Conservation (phyloP, 2,329 filamentous ascomycete genomes). For the Penicillium sp. region DNA sequence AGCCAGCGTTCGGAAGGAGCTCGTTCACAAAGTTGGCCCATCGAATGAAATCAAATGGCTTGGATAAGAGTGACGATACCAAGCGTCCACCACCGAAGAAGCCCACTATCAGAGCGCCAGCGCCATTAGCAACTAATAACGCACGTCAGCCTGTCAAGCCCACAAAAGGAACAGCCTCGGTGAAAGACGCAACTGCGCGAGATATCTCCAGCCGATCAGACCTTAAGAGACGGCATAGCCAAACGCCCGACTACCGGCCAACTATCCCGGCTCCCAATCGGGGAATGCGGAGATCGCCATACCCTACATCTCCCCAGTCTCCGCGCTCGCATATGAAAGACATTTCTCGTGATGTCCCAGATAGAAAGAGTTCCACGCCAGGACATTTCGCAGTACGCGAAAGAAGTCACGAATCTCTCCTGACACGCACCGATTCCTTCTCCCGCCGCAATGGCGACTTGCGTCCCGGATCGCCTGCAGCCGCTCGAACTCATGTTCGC, state of each 20-base stretch:
- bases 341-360: constrained; percentile 11
- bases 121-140: not conserved
- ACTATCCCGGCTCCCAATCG: constrained; percentile 27
- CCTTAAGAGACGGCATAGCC: constrained; percentile 10
- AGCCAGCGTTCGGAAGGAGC: constrained; percentile 23
- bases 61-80: constrained; percentile 24
- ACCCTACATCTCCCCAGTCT: constrained; percentile 24
- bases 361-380: constrained; percentile 19
- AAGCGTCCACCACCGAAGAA: constrained; percentile 19
- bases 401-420: constrained; percentile 38
- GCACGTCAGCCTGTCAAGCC: constrained; percentile 14
- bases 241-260: constrained; percentile 11
- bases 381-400: constrained; percentile 38
- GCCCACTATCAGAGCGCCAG: constrained; percentile 16
- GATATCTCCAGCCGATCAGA: constrained; percentile 7
- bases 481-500: constrained; percentile 40
- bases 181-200: constrained; percentile 15
- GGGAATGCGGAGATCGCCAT: constrained; percentile 26
- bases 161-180: constrained; percentile 16
- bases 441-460: constrained; percentile 34
- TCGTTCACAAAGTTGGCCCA: constrained; percentile 34
- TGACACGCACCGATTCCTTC: constrained; percentile 43
- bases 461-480: constrained; percentile 37
- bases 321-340: constrained; percentile 22
- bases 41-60: constrained; percentile 27